A percentile compares a stretch with the other conserved stretches of the same genome.
phyloP scores from a whole-genome alignment of 495 filamentous ascomycete genomes.

The Sabuloglossum arenarium region DNA sequence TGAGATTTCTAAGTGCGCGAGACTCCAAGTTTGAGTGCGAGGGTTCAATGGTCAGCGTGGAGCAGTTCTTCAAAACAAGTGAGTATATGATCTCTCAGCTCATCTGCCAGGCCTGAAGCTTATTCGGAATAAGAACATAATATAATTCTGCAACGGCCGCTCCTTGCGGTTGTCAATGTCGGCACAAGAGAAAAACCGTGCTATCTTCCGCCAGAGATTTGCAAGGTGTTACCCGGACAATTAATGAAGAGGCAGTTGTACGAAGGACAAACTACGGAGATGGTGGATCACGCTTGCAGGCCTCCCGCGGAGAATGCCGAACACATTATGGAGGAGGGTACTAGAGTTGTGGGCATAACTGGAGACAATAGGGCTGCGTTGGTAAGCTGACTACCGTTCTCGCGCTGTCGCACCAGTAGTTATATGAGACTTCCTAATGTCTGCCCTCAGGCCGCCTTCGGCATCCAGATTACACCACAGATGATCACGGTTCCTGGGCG shows the following conservation, averaged over 20 bases:
- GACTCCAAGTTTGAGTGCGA: no score
- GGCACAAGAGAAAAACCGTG: constrained; percentile 33
- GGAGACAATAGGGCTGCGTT: no score
- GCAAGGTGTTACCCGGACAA: constrained; percentile 45
- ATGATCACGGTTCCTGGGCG: constrained; percentile 46
- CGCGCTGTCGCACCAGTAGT: no score
- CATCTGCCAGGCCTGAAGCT: constrained; percentile 10
- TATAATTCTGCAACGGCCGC: no score
- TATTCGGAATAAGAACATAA: constrained; percentile 22
- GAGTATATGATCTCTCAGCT: background rate
- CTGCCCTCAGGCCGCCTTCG: constrained; percentile 24
- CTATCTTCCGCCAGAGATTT: constrained; percentile 48
- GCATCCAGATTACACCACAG: constrained; percentile 27
- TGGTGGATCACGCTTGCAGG: constrained; percentile 51
- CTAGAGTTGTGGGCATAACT: constrained; percentile 24
- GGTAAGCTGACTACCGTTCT: no score
- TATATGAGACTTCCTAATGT: no score
- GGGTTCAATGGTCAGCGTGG: background rate
- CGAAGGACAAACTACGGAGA: constrained; percentile 32
- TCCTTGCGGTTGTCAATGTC: constrained; percentile 52
- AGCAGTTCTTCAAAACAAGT: no score
- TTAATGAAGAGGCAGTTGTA: constrained; percentile 30
- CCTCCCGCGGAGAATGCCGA: constrained; percentile 39
- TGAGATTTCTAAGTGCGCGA: constrained; percentile 3
- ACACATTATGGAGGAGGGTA: constrained; percentile 39